A percentile compares a stretch with the other conserved stretches of the same genome.
Conservation (phyloP, 2,329 filamentous ascomycete species). For the Neurospora sp. region DNA sequence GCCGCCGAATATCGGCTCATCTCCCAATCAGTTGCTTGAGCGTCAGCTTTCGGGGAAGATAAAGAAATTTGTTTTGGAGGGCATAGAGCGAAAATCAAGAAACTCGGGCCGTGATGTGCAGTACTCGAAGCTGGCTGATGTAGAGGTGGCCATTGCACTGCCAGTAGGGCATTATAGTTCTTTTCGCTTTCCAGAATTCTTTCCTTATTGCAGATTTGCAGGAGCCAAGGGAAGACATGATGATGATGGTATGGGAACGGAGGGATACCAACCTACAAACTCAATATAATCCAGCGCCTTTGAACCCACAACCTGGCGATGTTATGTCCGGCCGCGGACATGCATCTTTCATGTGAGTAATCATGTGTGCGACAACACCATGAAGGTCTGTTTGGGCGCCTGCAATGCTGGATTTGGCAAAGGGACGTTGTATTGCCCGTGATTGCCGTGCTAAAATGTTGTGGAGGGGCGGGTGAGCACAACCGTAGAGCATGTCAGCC, state of each 20-base stretch:
- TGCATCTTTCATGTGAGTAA: neutral
- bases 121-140: neutral
- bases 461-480: neutral
- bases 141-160: neutral
- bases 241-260: neutral
- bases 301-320: neutral
- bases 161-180: neutral
- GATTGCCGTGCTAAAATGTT: neutral
- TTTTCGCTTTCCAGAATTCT: neutral
- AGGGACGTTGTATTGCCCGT: neutral
- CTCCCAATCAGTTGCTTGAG: neutral
- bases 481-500: neutral
- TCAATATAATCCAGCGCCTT: neutral
- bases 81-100: neutral
- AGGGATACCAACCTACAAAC: neutral
- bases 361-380: neutral
- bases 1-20: neutral
- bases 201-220: neutral
- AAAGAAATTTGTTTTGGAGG: neutral
- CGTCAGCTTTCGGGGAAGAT: neutral
- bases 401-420: neutral
- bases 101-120: neutral
- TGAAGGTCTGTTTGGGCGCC: neutral
- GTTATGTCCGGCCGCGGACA: neutral
- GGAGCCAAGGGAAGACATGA: neutral